These are phyloP conservation scores for Gentiana straminea DNA, from an alignment of 257 asterid genomes.

Conservation along the genomic window DNA sequence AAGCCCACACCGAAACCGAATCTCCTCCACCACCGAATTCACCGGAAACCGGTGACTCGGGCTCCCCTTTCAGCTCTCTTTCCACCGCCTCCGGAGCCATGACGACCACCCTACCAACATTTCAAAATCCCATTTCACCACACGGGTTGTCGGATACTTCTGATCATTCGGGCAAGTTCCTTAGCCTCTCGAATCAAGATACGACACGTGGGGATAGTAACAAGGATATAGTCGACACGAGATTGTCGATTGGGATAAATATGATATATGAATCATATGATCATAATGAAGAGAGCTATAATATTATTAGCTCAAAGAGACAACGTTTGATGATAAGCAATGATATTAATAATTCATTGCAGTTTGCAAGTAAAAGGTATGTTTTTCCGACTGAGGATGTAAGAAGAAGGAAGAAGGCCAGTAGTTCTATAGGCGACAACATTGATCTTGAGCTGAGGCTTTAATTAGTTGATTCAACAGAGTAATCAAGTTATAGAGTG, in stretches of 20 bases:
- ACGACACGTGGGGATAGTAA: not conserved
- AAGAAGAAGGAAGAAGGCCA: slow-evolving; percentile 7
- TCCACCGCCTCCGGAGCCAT: not conserved
- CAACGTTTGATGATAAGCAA: slow-evolving; percentile 6
- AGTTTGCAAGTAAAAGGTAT: slow-evolving; percentile 12
- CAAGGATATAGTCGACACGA: slow-evolving; percentile 9
- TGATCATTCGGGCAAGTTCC: no score
- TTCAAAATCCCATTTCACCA: no score
- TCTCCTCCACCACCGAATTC: no score
- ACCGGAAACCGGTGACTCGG: not conserved
- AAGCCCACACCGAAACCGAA: no score
- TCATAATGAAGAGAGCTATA: not conserved
- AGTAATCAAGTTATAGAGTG: no score
- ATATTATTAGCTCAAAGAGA: slow-evolving; percentile 17
- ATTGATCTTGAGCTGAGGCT: slow-evolving; percentile 79
- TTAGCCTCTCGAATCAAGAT: no score
- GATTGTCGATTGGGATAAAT: slow-evolving; percentile 14
- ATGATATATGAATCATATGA: not conserved
- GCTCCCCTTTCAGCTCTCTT: not conserved
- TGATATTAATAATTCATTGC: not conserved
- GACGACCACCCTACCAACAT: no score
- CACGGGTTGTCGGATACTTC: no score
- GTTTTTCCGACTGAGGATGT: slow-evolving; percentile 5
- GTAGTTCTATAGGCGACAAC: slow-evolving; percentile 16
- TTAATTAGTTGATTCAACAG: slow-evolving; percentile 3